These are phyloP conservation scores for Coemansia guatemalensis DNA, from an alignment of 192 early-diverging fungal species.

Conservation along the genomic window DNA sequence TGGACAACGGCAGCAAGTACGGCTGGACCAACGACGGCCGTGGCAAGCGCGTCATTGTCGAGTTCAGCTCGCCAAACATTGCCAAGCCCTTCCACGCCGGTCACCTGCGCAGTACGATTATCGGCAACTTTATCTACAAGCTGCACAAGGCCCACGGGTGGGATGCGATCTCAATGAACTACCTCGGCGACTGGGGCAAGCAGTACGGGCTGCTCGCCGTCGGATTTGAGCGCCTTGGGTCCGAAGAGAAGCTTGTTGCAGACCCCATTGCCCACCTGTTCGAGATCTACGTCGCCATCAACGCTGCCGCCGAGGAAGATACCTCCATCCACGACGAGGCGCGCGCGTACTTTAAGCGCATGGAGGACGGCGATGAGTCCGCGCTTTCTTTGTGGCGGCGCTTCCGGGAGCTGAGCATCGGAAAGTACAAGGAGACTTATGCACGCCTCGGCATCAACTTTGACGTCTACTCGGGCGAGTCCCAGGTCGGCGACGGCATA, in stretches of 20 bases:
- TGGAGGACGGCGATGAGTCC: conserved; percentile 89
- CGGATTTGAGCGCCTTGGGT: conserved; percentile 80
- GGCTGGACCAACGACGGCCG: conserved; percentile 65
- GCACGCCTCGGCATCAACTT: conserved; percentile 88
- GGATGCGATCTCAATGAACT: conserved; percentile 93
- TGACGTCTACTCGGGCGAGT: conserved; percentile 95
- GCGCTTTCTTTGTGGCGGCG: conserved; percentile 81
- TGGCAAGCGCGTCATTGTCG: conserved; percentile 82
- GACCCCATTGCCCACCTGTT: conserved; percentile 92
- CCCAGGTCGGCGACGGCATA: conserved; percentile 80
- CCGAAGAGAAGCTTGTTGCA: conserved; percentile 69
- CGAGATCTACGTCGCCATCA: conserved; percentile 90
- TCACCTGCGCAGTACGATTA: conserved; percentile 96
- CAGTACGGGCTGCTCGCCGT: conserved; percentile 96
- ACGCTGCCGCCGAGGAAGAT: conserved; percentile 69
- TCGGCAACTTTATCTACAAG: conserved; percentile 90
- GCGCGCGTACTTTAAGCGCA: conserved; percentile 87
- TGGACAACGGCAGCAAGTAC: conserved; percentile 55
- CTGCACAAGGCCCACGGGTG: conserved; percentile 83
- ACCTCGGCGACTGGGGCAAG: conserved; percentile 99
- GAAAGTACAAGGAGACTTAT: conserved; percentile 91
- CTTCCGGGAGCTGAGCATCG: conserved; percentile 88
- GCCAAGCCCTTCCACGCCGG: conserved; percentile 99
- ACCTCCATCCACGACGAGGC: conserved; percentile 76
- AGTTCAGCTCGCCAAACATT: conserved; percentile 96